Conservation (phyloP, 805 yeast species). For the Teunomyces tritomae region DNA sequence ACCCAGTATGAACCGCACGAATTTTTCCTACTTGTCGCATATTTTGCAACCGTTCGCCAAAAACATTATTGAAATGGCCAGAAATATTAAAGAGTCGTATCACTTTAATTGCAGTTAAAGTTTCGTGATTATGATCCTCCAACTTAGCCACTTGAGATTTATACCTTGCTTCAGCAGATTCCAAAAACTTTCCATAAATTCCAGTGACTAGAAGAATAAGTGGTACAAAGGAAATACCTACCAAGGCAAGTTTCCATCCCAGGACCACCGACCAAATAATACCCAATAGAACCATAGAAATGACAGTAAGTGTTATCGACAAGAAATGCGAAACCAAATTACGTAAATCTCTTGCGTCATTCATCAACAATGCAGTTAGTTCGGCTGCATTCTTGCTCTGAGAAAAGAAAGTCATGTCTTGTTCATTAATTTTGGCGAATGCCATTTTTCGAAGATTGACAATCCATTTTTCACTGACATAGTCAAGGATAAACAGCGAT, state of each 20-base stretch:
- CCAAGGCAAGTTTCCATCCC: slow-evolving; percentile 88
- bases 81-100: slow-evolving; percentile 57
- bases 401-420: slow-evolving; percentile 54
- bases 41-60: slow-evolving; percentile 23
- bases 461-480: slow-evolving; percentile 69
- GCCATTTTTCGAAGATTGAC: slow-evolving; percentile 47
- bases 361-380: slow-evolving; percentile 65
- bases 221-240: slow-evolving; percentile 76
- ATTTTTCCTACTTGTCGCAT: slow-evolving; percentile 41
- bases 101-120: slow-evolving; percentile 58
- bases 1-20: slow-evolving; percentile 62
- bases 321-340: slow-evolving; percentile 61
- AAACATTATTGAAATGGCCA: slow-evolving; percentile 42
- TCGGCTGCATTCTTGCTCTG: slow-evolving; percentile 44
- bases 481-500: slow-evolving; percentile 49
- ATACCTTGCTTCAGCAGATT: slow-evolving; percentile 56
- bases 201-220: slow-evolving; percentile 51
- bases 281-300: slow-evolving; percentile 57
- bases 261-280: slow-evolving; percentile 69
- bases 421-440: slow-evolving; percentile 49
- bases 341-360: slow-evolving; percentile 79
- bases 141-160: slow-evolving; percentile 52
- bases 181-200: slow-evolving; percentile 50
- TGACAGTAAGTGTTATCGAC: slow-evolving; percentile 50
- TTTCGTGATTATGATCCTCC: slow-evolving; percentile 54